Base-by-base conservation (phyloP, 176 grass and related monocot species). In the Oryza glumipatula region DNA sequence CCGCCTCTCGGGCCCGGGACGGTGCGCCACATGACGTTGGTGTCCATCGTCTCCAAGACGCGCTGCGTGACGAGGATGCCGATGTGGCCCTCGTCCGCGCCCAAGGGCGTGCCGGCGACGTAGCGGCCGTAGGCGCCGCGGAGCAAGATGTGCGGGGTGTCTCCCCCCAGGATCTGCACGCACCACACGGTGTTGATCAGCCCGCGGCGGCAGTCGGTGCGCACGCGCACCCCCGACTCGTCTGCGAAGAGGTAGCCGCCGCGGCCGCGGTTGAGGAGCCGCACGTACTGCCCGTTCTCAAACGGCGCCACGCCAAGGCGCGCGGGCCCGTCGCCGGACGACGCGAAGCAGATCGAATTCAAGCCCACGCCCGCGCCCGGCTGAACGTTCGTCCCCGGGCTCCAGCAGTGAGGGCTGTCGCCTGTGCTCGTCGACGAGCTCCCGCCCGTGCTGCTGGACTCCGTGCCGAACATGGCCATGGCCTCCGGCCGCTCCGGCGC, bases 251-350 rank as follows among this genome's bases (percentile, higher is more conserved):
- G 80, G 74, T 81, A 76, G 30, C 70, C 90, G n/a, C 73, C 69
- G 73, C 80, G 85, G 81, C 75, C 81, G 74, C 70, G 73, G 84
- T 84, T 86, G 51, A 54, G 39, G 67, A 86, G 88, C 22, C 91
- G 88, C 71, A 90, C 91, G 85, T 88, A 90, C 67, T 89, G 85
- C 68, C 89, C 88, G 74, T 80, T 79, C 64, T 84, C 82, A 69
- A 89, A 90, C 1, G 85, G 88, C 4, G 72, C 64, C 10, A 77
- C 60, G 70, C 73, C 77, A 43, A 47, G 52, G 67, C 54, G 38
- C 51, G 15, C 15, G 68, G 38, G 30, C 66, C 17, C 30, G 30
- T 32, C 30, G 33, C 39, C 0, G 13, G 7, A n/a, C 19, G 6
- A 9, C 45, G 54, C 6, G 51, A 61, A 21, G 61, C 32, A 14